Base-by-base conservation (phyloP, 169 alveolate species). In the Eimeria zaria region DNA sequence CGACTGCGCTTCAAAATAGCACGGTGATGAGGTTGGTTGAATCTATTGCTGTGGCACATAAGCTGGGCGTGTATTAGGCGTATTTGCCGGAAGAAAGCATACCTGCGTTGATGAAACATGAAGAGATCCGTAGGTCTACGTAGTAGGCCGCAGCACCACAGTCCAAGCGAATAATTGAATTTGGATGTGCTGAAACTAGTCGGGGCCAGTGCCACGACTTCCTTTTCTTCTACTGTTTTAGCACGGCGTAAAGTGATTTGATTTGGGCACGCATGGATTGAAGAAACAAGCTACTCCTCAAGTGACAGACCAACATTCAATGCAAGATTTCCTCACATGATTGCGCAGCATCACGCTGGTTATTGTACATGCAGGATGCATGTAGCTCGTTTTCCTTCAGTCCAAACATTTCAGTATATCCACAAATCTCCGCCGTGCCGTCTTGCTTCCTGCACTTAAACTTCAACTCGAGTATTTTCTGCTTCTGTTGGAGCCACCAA, bases 401-500 rank as follows among this genome's bases (percentile, higher is more conserved):
- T 58, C 93, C 93, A 87, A 87, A 87, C 93, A 87, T 87, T 62
- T 87, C 93, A 22, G 46, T 83, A 20, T 41, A 87, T 11, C 81
- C 60, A 48, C 93, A 87, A 24, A n/a, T 9, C 2, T 36, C 44
- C 73, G 22, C 51, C 62, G 18, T 27, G 33, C 81, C 81, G 0
- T 36, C 67, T 62, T 36, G 30, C 14, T 33, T 14, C 55, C 5
- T 41, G 93, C 93, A 87, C 0, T 41, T 27, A 71, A 39, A 87
- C 16, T 41, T 62, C 64, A 12, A 22, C 4, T 62, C 64, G 0
- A 87, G 81, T 11, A 87, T 58, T 48, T 44, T 87, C 62, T 87
- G 78, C 64, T 87, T 87, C 44, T 87, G 93, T 36, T 87, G 81
- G 11, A 87, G 93, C 81, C 81, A 87, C 93, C 93, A 87, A 62